These are phyloP conservation scores for Trichoderma lentiforme DNA, from an alignment of 2,329 filamentous ascomycete species.

Conservation along the genomic window DNA sequence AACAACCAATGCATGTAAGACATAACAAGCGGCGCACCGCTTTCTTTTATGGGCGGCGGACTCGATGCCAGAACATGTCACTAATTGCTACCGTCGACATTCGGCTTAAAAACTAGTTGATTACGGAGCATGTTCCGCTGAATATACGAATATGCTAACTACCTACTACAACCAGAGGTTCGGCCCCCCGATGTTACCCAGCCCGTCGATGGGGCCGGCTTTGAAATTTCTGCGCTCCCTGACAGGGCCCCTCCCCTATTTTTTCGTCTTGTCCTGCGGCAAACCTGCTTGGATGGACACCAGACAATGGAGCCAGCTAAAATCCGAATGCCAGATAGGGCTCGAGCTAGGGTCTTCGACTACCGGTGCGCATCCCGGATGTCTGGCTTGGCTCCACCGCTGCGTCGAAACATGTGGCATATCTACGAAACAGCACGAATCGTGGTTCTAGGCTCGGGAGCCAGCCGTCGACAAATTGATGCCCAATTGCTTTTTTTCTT, in stretches of 20 bases:
- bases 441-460: background rate
- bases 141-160: background rate
- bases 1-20: slow-evolving; percentile 5
- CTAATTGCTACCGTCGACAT: background rate
- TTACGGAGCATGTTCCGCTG: background rate
- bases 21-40: background rate
- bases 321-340: background rate
- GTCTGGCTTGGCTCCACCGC: background rate
- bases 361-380: slow-evolving; percentile 1
- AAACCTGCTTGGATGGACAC: background rate
- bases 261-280: background rate
- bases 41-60: background rate
- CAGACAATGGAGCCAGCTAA: background rate
- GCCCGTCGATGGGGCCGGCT: background rate
- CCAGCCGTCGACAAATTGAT: background rate
- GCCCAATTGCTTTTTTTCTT: background rate
- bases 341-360: background rate
- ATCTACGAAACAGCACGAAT: background rate
- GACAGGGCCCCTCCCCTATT: background rate
- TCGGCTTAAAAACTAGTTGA: background rate
- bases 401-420: background rate
- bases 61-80: background rate
- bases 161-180: background rate
- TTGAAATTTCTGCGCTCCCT: slow-evolving; percentile 7
- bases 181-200: background rate